Evolutionary conservation across 2,329 filamentous ascomycete genomes (phyloP).

Genomic region (Cladobotryum mycophilum): DNA sequence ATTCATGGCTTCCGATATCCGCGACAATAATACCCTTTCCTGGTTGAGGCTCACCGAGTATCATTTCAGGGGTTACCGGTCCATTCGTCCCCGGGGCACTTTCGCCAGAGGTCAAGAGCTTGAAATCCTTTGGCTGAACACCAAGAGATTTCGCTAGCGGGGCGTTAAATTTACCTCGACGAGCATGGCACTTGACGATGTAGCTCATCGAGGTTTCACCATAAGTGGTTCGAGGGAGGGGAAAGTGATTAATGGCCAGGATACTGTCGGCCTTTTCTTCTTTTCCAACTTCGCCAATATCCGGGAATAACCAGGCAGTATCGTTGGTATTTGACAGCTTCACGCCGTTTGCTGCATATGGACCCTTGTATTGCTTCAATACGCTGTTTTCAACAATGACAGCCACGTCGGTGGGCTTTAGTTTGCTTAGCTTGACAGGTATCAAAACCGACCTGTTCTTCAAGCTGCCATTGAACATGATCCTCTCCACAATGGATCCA

Average conservation of each 20-base stretch:
- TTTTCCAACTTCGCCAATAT: slow-evolving; percentile 9
- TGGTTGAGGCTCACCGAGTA: slow-evolving; percentile 59
- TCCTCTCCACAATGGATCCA: slow-evolving; percentile 24
- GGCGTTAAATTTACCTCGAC: slow-evolving; percentile 74
- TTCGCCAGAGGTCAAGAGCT: slow-evolving; percentile 54
- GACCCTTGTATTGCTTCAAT: slow-evolving; percentile 64
- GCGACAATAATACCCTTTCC: slow-evolving; percentile 74
- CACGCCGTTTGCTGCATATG: slow-evolving; percentile 27
- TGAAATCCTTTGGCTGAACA: slow-evolving; percentile 53
- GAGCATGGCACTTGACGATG: slow-evolving; percentile 68
- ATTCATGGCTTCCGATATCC: slow-evolving; percentile 66
- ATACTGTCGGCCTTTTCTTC: slow-evolving; percentile 11
- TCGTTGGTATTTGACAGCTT: slow-evolving; percentile 17
- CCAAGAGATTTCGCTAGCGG: slow-evolving; percentile 58
- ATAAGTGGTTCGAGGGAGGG: slow-evolving; percentile 62
- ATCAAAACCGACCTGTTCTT: slow-evolving; percentile 19
- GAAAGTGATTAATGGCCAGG: slow-evolving; percentile 19
- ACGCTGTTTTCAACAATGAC: slow-evolving; percentile 61
- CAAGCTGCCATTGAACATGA: slow-evolving; percentile 31
- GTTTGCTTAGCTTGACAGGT: slow-evolving; percentile 20
- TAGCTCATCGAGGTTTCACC: slow-evolving; percentile 72
- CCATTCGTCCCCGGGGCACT: slow-evolving; percentile 60
- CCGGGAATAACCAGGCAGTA: slow-evolving; percentile 24
- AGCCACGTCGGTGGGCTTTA: slow-evolving; percentile 24
- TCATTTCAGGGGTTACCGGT: slow-evolving; percentile 72